Evolutionary conservation across 2,329 filamentous ascomycete genomes (phyloP).

Genomic region (Parasarocladium wereldwijsianum): DNA sequence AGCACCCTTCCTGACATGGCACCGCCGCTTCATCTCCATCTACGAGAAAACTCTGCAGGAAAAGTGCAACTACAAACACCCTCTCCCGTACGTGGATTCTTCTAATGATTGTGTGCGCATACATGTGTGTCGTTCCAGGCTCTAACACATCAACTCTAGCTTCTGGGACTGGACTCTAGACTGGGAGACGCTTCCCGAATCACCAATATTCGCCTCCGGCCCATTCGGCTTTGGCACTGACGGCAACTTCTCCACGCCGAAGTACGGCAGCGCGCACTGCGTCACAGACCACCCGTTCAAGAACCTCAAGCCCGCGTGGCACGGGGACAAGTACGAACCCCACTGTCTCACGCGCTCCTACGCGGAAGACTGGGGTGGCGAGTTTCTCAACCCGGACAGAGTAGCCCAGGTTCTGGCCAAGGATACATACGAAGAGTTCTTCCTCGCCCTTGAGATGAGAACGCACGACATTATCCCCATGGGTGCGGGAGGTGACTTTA

Average conservation of each 20-base stretch:
- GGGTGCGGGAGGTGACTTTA: conserved; percentile 7
- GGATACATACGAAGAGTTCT: conserved; percentile 6
- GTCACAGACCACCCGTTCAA: conserved; percentile 3
- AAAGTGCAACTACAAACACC: conserved; percentile 6
- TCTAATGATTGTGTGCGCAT: no score
- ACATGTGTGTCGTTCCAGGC: no score
- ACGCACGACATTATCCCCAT: conserved; percentile 7
- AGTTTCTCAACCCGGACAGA: conserved; percentile 6
- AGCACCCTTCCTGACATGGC: conserved; percentile 8
- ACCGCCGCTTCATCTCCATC: conserved; percentile 8
- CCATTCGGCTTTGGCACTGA: conserved; percentile 8
- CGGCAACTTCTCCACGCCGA: conserved; percentile 3
- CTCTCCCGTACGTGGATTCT: conserved; percentile 5
- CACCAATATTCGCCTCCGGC: conserved; percentile 6
- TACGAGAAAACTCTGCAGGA: conserved; percentile 6
- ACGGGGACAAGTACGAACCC: conserved; percentile 6
- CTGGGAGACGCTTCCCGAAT: conserved; percentile 3
- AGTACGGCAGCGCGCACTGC: conserved; percentile 1
- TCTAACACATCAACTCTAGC: neutral
- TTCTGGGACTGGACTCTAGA: conserved; percentile 5
- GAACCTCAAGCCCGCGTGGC: conserved; percentile 5
- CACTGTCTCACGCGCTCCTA: conserved; percentile 7
- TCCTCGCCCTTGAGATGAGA: conserved; percentile 6
- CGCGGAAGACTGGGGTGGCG: conserved; percentile 6
- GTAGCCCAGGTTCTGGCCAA: conserved; percentile 5